These are phyloP conservation scores for Helichrysum umbraculigerum DNA, from an alignment of 129 eudicot genomes.

Conservation along the genomic window DNA sequence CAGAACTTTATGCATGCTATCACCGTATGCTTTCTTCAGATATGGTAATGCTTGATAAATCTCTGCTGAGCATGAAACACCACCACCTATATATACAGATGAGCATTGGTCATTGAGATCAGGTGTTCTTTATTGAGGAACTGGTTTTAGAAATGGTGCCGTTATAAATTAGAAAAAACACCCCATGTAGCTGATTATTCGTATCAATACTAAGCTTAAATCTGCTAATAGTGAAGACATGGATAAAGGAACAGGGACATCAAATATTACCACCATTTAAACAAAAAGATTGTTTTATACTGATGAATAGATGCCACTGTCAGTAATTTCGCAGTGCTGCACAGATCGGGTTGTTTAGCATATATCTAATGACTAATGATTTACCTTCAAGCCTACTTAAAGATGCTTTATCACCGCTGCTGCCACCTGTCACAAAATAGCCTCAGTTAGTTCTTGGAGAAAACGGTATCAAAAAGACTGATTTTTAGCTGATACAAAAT, in stretches of 20 bases:
- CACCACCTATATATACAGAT: conserved; percentile 52
- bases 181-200: not conserved
- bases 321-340: not conserved
- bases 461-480: not conserved
- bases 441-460: conserved; percentile 9
- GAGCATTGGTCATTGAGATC: not conserved
- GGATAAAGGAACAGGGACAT: not conserved
- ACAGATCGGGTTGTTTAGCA: conserved; percentile 21
- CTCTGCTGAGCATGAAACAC: conserved; percentile 71
- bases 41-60: conserved; percentile 60
- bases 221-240: not conserved
- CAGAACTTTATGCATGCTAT: conserved; percentile 76
- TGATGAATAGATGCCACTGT: not conserved
- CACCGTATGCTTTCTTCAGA: conserved; percentile 81
- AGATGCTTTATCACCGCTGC: conserved; percentile 43
- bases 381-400: conserved; percentile 84
- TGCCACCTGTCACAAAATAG: conserved; percentile 58
- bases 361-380: not conserved
- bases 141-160: not conserved
- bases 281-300: not conserved
- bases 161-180: not conserved
- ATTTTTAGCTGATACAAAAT: conserved; percentile 1
- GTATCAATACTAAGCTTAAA: not conserved
- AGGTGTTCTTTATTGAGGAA: not conserved
- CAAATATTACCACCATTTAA: not conserved